Percentiles rank a stretch among this genome's conserved stretches.
Conservation (phyloP, 2,329 filamentous ascomycete species). For the Scedosporium apiospermum region DNA sequence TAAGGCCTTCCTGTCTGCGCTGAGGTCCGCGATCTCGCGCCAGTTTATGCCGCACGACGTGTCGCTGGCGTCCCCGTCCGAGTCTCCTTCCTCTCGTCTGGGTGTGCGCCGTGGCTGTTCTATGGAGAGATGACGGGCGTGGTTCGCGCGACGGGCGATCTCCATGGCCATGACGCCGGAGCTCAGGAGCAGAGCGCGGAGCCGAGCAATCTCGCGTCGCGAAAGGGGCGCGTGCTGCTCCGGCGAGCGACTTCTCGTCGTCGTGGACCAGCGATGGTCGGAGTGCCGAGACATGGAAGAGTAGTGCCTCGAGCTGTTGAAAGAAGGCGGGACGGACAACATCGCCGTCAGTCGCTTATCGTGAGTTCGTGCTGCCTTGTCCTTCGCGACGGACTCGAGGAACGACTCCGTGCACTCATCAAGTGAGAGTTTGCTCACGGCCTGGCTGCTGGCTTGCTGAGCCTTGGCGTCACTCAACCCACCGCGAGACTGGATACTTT, state of each 20-base stretch:
- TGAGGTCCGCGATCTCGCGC: conserved; percentile 33
- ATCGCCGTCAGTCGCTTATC: conserved; percentile 27
- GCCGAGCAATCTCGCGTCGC: conserved; percentile 69
- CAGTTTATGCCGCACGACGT: conserved; percentile 20
- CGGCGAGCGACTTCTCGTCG: conserved; percentile 27
- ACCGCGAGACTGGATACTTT: neutral
- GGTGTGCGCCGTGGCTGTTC: neutral
- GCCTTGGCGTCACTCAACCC: neutral
- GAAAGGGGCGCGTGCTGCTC: conserved; percentile 34
- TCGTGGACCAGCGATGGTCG: conserved; percentile 41
- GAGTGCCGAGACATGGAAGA: conserved; percentile 1
- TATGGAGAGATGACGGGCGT: neutral
- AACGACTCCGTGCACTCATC: neutral
- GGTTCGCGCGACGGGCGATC: conserved; percentile 57
- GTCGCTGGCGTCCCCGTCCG: conserved; percentile 11
- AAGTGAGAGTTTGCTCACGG: neutral
- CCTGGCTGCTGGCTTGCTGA: neutral
- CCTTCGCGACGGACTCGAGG: neutral
- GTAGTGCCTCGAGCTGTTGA: conserved; percentile 5
- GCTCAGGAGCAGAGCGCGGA: conserved; percentile 65
- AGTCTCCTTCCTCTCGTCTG: neutral
- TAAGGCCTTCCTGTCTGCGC: conserved; percentile 22
- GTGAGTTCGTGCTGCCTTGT: neutral
- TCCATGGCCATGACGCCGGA: conserved; percentile 87
- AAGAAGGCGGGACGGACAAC: conserved; percentile 14